These are phyloP conservation scores for Termitomyces eurrhizus DNA, from an alignment of 768 basidiomycete genomes.

Conservation along the genomic window DNA sequence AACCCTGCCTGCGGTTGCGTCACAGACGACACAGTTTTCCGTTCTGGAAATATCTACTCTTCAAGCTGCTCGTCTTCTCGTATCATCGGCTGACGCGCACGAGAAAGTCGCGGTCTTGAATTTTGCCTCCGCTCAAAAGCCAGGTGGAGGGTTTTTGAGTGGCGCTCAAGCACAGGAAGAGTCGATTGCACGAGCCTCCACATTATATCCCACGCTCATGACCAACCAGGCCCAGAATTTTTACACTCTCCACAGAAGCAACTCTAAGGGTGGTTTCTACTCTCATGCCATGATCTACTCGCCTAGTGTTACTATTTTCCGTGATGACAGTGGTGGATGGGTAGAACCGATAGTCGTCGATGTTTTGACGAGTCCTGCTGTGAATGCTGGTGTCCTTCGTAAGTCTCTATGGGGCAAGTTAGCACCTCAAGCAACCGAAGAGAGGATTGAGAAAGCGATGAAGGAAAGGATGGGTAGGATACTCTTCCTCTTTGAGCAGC, in stretches of 20 bases:
- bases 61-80: conserved; percentile 48
- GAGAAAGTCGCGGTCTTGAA: conserved; percentile 60
- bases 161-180: conserved; percentile 82
- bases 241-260: conserved; percentile 54
- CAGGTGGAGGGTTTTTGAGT: conserved; percentile 71
- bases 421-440: conserved; percentile 21
- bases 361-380: conserved; percentile 69
- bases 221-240: conserved; percentile 53
- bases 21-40: conserved; percentile 33
- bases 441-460: conserved; percentile 53
- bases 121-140: conserved; percentile 72
- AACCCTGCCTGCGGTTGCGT: conserved; percentile 35
- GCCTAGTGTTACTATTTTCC: conserved; percentile 57
- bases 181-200: conserved; percentile 73
- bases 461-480: conserved; percentile 68
- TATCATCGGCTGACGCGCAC: conserved; percentile 17
- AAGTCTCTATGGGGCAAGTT: conserved; percentile 19
- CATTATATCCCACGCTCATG: conserved; percentile 60
- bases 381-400: conserved; percentile 56
- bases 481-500: conserved; percentile 58
- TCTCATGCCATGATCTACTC: conserved; percentile 79
- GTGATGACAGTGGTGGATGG: conserved; percentile 58
- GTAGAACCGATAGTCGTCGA: conserved; percentile 56
- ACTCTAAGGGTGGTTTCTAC: conserved; percentile 54
- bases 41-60: conserved; percentile 63